Percentiles rank a stretch among this genome's conserved stretches.
Conservation (phyloP, 257 asterid genomes). For the Solanum ossicruentum region DNA sequence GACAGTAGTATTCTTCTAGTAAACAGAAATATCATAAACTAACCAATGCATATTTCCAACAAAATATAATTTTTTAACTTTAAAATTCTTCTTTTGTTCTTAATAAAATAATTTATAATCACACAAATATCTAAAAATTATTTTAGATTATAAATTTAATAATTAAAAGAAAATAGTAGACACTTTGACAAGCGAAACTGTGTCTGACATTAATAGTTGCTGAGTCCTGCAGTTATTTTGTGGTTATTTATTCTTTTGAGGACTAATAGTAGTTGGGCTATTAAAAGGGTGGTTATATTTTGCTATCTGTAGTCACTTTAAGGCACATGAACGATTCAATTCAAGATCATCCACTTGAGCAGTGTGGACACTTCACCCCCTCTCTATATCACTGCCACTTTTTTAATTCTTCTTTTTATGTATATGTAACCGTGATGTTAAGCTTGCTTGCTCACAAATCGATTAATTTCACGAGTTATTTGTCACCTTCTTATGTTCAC, state of each 20-base stretch:
- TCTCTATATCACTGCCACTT: not conserved
- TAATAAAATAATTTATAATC: too few relatives aligned
- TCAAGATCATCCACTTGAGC: not conserved
- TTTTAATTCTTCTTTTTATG: not conserved
- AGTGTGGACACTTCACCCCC: not conserved
- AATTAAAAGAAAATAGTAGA: too few relatives aligned
- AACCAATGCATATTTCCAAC: not conserved
- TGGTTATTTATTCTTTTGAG: not conserved
- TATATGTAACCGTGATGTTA: not conserved
- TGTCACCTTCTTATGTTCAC: not conserved
- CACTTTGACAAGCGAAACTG: too few relatives aligned
- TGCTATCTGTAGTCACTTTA: not conserved
- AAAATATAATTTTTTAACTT: not conserved
- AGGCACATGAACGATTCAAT: not conserved
- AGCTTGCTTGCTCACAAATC: not conserved
- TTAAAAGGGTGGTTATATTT: conserved; percentile 6
- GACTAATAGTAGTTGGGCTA: not conserved
- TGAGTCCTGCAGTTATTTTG: not conserved
- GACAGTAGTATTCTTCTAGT: not conserved
- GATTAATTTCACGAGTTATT: not conserved
- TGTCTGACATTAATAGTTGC: not conserved
- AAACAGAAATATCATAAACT: not conserved
- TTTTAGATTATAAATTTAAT: too few relatives aligned
- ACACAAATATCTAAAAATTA: too few relatives aligned
- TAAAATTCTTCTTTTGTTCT: too few relatives aligned